These are phyloP conservation scores for Rhododendron ovatum DNA, from an alignment of 148 eudicot genomes.

Conservation along the genomic window DNA sequence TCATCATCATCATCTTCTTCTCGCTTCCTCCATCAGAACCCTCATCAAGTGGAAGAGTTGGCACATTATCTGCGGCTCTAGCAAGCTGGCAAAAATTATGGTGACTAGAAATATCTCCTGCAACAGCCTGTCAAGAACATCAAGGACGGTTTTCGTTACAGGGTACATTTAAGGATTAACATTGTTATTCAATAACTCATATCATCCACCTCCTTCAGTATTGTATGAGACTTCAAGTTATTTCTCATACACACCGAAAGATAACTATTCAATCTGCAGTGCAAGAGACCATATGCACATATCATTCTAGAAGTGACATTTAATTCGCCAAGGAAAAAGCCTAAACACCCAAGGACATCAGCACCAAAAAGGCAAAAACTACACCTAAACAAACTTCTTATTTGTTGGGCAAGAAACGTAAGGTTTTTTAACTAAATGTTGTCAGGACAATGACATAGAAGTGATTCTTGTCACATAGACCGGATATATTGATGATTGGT, in stretches of 20 bases:
- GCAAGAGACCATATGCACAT: background rate
- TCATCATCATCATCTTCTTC: slow-evolving; percentile 28
- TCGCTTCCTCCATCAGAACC: slow-evolving; percentile 35
- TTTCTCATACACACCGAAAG: background rate
- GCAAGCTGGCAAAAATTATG: slow-evolving; percentile 54
- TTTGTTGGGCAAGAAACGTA: background rate
- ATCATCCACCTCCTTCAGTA: background rate
- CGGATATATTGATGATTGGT: background rate
- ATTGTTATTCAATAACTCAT: background rate
- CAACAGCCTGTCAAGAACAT: slow-evolving; percentile 44
- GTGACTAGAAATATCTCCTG: slow-evolving; percentile 39
- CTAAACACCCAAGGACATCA: background rate
- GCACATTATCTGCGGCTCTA: slow-evolving; percentile 29
- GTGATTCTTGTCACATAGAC: background rate
- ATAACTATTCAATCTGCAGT: background rate
- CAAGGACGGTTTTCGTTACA: background rate
- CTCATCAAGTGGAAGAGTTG: slow-evolving; percentile 57
- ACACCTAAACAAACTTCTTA: background rate
- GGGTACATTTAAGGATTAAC: background rate
- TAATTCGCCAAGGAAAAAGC: background rate
- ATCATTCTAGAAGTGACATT: background rate
- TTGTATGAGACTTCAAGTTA: background rate
- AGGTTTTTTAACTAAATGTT: background rate
- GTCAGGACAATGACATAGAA: background rate
- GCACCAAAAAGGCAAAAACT: background rate